Percentiles rank a stretch among this genome's conserved stretches.
phyloP scores from a whole-genome alignment of 1,139 yeast species.

The Pichia sp. region DNA sequence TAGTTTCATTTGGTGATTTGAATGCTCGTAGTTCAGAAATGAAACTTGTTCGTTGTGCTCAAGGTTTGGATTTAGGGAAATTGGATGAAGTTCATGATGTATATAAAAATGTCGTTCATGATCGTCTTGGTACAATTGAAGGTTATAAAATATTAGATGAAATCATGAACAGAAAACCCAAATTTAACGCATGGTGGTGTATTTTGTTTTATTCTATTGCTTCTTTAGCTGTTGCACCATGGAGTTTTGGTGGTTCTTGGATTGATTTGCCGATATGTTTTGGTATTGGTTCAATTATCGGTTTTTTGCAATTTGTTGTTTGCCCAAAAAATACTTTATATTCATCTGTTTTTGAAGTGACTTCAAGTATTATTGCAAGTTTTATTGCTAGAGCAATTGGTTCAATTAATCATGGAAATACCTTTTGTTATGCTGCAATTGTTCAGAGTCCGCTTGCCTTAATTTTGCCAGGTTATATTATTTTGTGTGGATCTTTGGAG shows the following conservation, averaged over 20 bases:
- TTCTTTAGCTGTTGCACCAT: conserved; percentile 76
- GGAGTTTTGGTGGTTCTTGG: conserved; percentile 92
- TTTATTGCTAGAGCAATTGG: conserved; percentile 88
- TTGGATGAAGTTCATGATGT: conserved; percentile 74
- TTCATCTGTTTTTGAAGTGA: conserved; percentile 85
- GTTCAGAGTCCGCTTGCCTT: conserved; percentile 87
- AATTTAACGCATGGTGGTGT: conserved; percentile 71
- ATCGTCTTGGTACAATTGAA: conserved; percentile 77
- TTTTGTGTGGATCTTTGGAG: conserved; percentile 84
- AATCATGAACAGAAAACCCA: conserved; percentile 52
- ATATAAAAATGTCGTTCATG: conserved; percentile 85
- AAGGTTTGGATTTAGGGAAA: conserved; percentile 78
- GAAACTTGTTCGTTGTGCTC: conserved; percentile 76
- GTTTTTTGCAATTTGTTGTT: conserved; percentile 69
- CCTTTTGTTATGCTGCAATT: conserved; percentile 81
- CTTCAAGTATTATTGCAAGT: conserved; percentile 80
- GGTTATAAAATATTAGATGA: conserved; percentile 68
- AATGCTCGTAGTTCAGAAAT: conserved; percentile 92
- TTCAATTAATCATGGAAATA: conserved; percentile 54
- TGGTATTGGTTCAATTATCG: conserved; percentile 75
- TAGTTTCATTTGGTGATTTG: conserved; percentile 85
- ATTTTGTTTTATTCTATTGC: conserved; percentile 76
- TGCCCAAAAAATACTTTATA: conserved; percentile 82
- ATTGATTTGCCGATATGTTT: conserved; percentile 76
- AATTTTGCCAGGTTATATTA: conserved; percentile 89